phyloP scores from a whole-genome alignment of 179 eudicot genomes.

The Pouteria campechiana region DNA sequence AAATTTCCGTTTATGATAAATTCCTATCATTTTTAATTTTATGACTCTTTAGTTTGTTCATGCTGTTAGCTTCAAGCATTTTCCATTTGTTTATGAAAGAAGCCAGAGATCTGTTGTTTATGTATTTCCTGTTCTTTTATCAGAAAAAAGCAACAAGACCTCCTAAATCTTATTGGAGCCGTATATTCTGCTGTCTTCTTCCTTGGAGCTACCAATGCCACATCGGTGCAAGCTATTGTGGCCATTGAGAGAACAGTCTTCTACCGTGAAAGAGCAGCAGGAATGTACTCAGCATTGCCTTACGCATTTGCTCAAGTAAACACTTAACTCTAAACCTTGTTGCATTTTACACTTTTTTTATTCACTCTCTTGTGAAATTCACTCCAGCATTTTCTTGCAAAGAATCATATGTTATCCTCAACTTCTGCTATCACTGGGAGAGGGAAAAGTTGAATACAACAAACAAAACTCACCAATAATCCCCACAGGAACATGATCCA shows the following conservation, averaged over 20 bases:
- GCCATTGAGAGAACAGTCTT: slow-evolving; percentile 67
- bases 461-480: slow-evolving; percentile 36
- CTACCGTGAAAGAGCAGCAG: slow-evolving; percentile 83
- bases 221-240: slow-evolving; percentile 54
- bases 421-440: too few relatives aligned
- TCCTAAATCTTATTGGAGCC: slow-evolving; percentile 61
- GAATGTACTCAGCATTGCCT: slow-evolving; percentile 68
- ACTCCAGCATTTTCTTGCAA: too few relatives aligned
- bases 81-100: background rate
- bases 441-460: background rate
- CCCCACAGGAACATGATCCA: slow-evolving; percentile 61
- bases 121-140: background rate
- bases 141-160: slow-evolving; percentile 32
- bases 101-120: too few relatives aligned
- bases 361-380: too few relatives aligned
- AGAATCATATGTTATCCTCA: too few relatives aligned
- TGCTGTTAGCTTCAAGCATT: too few relatives aligned
- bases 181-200: slow-evolving; percentile 65
- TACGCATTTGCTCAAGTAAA: slow-evolving; percentile 80
- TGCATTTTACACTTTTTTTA: too few relatives aligned
- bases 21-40: too few relatives aligned
- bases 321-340: too few relatives aligned
- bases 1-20: too few relatives aligned
- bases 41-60: too few relatives aligned
- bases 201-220: slow-evolving; percentile 63